Base-by-base conservation (phyloP, 371 early-diverging fungal genomes). In the Sporodiniella umbellata region DNA sequence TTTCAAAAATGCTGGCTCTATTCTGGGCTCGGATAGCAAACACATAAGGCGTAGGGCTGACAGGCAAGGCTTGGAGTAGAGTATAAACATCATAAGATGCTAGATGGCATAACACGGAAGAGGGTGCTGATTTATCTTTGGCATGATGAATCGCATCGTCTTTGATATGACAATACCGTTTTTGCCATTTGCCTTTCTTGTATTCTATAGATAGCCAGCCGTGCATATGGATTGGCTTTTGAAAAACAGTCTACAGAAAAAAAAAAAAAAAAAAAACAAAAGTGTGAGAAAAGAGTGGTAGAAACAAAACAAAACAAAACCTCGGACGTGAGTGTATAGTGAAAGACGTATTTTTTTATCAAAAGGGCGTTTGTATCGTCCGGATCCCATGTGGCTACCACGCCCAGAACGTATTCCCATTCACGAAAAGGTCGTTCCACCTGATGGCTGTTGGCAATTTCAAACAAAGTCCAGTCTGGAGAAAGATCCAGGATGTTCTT, bases 381-480 rank as follows among this genome's bases (percentile, higher is more conserved):
- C 8, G 75, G 72, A 43, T 93, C 94, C 95, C 94, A 95, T 4
- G 83, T 72, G 44, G 80, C 80, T 19, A 93, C 70, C 5, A 91
- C 72, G 56, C 87, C 85, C 47, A 90, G 75, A 5, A 95, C 82
- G 17, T 87, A 80, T 66, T 95, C 96, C 89, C 92, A 95, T 56
- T 92, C 89, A 19, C 90, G 76, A 22, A 96, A 53, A 33, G 95
- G 94, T 44, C 95, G 80, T 72, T 95, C 96, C 68, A 78, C 63
- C 24, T 85, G 87, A 63, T 85, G 83, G 54, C 92, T 86, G 48
- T 87, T 86, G 28, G 85, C 85, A 40, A 91, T 73, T 59, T 96
- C 96, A 75, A 95, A 96, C 30, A 96, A 66, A 2, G 92, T 86
- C 94, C 95, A 96, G 14, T 77, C 76, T 44, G 81, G 81, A 35